Evolutionary conservation across 2,329 filamentous ascomycete species (phyloP), one percentile per base, ranked within the genome.

Genomic region (Aspergillus novoparasiticus): DNA sequence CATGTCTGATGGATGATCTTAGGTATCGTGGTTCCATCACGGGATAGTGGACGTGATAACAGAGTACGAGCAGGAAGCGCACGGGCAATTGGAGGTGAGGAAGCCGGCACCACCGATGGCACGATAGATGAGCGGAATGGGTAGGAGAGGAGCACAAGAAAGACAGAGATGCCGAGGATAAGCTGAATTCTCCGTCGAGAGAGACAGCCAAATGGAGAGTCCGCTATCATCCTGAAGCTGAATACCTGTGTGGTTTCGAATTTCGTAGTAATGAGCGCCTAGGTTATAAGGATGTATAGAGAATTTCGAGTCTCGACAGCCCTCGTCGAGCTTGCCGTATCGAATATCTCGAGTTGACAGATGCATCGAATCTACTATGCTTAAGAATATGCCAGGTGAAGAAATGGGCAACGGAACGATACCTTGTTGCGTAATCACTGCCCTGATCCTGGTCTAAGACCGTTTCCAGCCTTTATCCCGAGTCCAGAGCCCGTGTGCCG

Each of bases 1-100:
- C 68, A 69, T 59, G 68, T 69, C 39, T 69, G 68, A 41, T 69
- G 68, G 60, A 69, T 68, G 6, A 69, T 50, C 50, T 67, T 69
- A 12, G 68, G 68, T 43, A 69, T 65, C 10, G 64, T 64, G 34
- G 59, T 65, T 28, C 50, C 54, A 30, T 69, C 66, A 8, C 34
- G 8, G 11, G 66, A 60, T 16, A 63, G 43, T 0, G 64, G 68
- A 11, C 66, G 68, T 4, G 64, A 34, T 21, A 69, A 59, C 5
- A 69, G 64, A 12, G 60, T 54, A 1, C 54, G 30, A 2, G 68
- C 63, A 1, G 68, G 63, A 14, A 64, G 60, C 3, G 55, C 12
- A 36, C 54, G 50, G 14, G 50, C 55, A 21, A 46, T 12, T 12
- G 19, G 28, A 14, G 51, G 61, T 12, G 41, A 28, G 19, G 11